Conservation (phyloP, 2,329 filamentous ascomycete species). For the Cladobotryum protrusum region DNA sequence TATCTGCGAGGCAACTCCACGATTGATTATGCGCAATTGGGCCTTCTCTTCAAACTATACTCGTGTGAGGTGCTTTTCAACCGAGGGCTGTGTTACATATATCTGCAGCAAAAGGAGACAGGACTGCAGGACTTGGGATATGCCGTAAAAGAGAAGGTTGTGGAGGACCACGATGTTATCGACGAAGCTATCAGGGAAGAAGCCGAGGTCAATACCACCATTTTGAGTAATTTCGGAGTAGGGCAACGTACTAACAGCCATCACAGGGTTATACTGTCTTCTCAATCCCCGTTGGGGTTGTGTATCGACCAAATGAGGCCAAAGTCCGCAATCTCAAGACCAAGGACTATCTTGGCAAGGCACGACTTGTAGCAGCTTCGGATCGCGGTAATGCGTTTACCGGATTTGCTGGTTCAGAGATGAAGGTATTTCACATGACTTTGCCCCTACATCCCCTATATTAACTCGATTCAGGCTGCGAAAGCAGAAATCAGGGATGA, state of each 20-base stretch:
- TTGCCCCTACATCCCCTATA: background rate
- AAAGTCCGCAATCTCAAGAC: conserved; percentile 98
- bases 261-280: conserved; percentile 92
- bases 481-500: conserved; percentile 63
- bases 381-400: conserved; percentile 76
- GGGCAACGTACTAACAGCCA: conserved; percentile 6
- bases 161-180: conserved; percentile 94
- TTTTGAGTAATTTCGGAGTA: background rate
- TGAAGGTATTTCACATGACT: conserved; percentile 50
- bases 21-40: conserved; percentile 96
- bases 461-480: conserved; percentile 35
- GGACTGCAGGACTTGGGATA: conserved; percentile 88
- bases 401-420: conserved; percentile 72
- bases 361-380: conserved; percentile 83
- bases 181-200: conserved; percentile 92
- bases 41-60: conserved; percentile 91
- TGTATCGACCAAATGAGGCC: conserved; percentile 92
- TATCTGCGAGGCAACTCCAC: conserved; percentile 94
- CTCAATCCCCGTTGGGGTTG: conserved; percentile 90
- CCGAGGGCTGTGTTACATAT: conserved; percentile 93
- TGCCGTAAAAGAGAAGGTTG: conserved; percentile 92
- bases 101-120: conserved; percentile 82
- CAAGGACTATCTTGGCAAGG: conserved; percentile 95
- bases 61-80: conserved; percentile 98
- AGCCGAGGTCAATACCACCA: conserved; percentile 62